Base-by-base conservation (phyloP, 306 rosid species). In the Nissolia schottii region DNA sequence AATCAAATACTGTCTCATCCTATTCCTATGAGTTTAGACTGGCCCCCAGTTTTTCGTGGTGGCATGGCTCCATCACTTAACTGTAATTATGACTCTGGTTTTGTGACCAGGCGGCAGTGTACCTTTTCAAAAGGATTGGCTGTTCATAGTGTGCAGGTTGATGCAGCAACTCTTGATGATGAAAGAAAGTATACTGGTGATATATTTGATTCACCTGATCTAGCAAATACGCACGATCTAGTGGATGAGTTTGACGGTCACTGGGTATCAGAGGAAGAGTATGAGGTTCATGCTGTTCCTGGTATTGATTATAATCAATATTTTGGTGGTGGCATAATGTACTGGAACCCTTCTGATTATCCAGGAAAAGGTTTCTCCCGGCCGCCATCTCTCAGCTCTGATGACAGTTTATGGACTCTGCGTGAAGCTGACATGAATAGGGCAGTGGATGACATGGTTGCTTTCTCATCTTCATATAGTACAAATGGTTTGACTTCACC, bases 361-460 rank as follows among this genome's bases (percentile, higher is more conserved):
- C 87, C 90, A 19, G 91, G 87, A 66, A 78, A 85, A 10, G 98
- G 94, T 62, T 90, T 93, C 84, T 93, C 98, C 58, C 91, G 97
- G 24, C 97, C 98, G 56, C 98, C 98, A 28, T 93, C 97, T 35
- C 98, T 90, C 66, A 90, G 98, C 78, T 93, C 97, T 62, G 98
- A 93, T 81, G 98, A 93, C 83, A 93, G 98, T 82, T 72, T 86
- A 58, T 93, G 96, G 98, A 93, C 98, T 76, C 87, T 92, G 96
- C 92, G 87, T 65, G 98, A 93, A 71, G 98, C 98, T 70, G 98
- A 93, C 85, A 88, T 93, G 91, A 88, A 79, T 78, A 87, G 93
- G 81, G 84, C 96, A 49, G 98, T 93, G 58, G 98, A 93, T 90
- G 98, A 93, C 74, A 93, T 93, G 98, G 98, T 93, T 85, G 91